Evolutionary conservation across 169 alveolate species (phyloP), one percentile per base, ranked within the genome.

Genomic region (Plasmodium berghei): DNA sequence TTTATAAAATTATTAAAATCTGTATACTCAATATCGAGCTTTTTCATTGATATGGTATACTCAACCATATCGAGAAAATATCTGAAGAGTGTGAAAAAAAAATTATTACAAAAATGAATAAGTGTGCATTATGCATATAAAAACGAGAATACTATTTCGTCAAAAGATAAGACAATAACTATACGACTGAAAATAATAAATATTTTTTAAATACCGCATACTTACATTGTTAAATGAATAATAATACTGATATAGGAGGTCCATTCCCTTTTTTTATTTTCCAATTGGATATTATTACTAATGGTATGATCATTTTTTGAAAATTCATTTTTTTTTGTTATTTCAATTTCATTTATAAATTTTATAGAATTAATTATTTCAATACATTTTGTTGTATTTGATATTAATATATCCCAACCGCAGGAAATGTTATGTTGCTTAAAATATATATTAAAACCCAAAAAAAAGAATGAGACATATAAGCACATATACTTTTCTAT

Each of bases 281-380:
- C 52, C 3, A 22, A 24, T 42, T 20, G 61, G 0, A 12, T 22
- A 8, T 69, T 26, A 16, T 66, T 42, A 66, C 46, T 26, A 16
- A 20, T 20, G 1, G 4, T 5, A 16, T 20, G 1, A n/a, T 66
- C 58, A 12, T 5, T 34, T 64, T 52, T 26, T 26, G 75, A 56
- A 10, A 24, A 28, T n/a, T 18, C 22, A 52, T n/a, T 67, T 9
- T 69, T 71, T 28, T 69, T 22, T 16, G 56, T 72, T 34, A 83
- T 42, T 87, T 75, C 74, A 64, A 86, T 73, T 26, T 89, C 93
- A 48, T 71, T 73, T 40, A 52, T 73, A 74, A 87, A 87, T 26
- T 56, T 63, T 40, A 87, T 62, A 42, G 80, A 71, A 42, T 66
- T 71, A 48, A 87, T 73, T 10, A 71, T 9, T 18, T 73, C 46